phyloP scores from a whole-genome alignment of 257 asterid species.

The Haberlea rhodopensis region DNA sequence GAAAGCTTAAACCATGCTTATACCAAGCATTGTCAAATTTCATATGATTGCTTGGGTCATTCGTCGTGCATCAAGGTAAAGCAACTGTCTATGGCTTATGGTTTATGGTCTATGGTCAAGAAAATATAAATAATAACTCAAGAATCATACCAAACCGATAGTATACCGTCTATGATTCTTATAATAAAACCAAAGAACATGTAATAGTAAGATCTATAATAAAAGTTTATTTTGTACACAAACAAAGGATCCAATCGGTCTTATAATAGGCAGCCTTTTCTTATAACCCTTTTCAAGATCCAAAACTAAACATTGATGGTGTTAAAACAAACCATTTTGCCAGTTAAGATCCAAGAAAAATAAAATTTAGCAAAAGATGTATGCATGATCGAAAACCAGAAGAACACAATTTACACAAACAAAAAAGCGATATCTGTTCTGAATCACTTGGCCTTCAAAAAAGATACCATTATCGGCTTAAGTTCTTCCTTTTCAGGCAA shows the following conservation, averaged over 20 bases:
- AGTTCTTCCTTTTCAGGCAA: constrained; percentile 6
- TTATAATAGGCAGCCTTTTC: constrained; percentile 34
- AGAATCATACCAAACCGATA: too few species aligned
- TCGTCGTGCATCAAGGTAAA: too few species aligned
- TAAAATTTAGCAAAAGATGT: constrained; percentile 1
- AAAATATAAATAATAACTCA: too few species aligned
- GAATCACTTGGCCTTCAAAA: constrained; percentile 91
- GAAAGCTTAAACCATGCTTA: too few species aligned
- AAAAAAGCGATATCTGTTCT: constrained; percentile 66
- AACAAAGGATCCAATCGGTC: constrained; percentile 34
- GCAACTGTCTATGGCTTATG: too few species aligned
- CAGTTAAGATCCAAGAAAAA: constrained; percentile 26
- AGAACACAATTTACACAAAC: constrained; percentile 7
- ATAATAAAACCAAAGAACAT: constrained; percentile 44
- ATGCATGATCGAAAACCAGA: too few species aligned
- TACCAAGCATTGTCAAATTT: too few species aligned
- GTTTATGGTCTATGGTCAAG: too few species aligned
- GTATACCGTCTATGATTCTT: too few species aligned
- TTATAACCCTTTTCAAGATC: constrained; percentile 4
- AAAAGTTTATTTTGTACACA: constrained; percentile 24
- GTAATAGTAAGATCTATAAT: too few species aligned
- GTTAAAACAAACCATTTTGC: constrained; percentile 54
- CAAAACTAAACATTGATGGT: constrained; percentile 39
- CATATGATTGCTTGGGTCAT: too few species aligned
- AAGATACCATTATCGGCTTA: too few species aligned